Evolutionary conservation across 257 asterid species (phyloP).

Genomic region (Phtheirospermum japonicum): DNA sequence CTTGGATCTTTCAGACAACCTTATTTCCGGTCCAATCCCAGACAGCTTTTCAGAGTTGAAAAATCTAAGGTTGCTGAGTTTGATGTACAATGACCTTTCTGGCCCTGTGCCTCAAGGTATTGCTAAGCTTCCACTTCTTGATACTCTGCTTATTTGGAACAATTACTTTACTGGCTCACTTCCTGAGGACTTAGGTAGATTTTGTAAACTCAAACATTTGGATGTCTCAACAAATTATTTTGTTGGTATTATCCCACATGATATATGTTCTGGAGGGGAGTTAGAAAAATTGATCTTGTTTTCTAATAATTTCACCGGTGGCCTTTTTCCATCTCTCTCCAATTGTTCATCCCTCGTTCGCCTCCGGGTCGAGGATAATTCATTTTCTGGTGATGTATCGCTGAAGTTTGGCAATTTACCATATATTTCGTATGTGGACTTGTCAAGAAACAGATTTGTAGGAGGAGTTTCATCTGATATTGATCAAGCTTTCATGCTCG

Average conservation of each 20-base stretch:
- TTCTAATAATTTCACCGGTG: slow-evolving; percentile 77
- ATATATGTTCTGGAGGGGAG: slow-evolving; percentile 64
- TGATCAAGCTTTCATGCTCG: slow-evolving; percentile 46
- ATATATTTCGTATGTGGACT: slow-evolving; percentile 61
- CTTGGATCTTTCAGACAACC: slow-evolving; percentile 95
- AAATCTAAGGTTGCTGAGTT: slow-evolving; percentile 66
- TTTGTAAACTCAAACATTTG: slow-evolving; percentile 58
- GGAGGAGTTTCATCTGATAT: slow-evolving; percentile 69
- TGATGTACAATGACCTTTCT: slow-evolving; percentile 79
- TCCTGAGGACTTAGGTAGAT: slow-evolving; percentile 65
- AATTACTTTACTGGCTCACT: slow-evolving; percentile 79
- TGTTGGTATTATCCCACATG: slow-evolving; percentile 60
- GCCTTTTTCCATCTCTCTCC: slow-evolving; percentile 67
- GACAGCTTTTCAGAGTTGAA: slow-evolving; percentile 71
- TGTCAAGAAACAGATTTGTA: slow-evolving; percentile 68
- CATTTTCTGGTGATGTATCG: slow-evolving; percentile 74
- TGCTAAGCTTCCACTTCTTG: slow-evolving; percentile 76
- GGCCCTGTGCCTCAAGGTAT: slow-evolving; percentile 83
- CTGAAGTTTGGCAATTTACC: slow-evolving; percentile 46
- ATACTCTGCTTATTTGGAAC: slow-evolving; percentile 79
- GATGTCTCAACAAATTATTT: slow-evolving; percentile 87
- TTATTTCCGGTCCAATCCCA: slow-evolving; percentile 74
- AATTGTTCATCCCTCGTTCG: slow-evolving; percentile 89
- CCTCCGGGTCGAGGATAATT: slow-evolving; percentile 76
- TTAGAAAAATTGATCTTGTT: slow-evolving; percentile 67